Evolutionary conservation across 495 filamentous ascomycete genomes (phyloP).

Genomic region (Podospora didyma): DNA sequence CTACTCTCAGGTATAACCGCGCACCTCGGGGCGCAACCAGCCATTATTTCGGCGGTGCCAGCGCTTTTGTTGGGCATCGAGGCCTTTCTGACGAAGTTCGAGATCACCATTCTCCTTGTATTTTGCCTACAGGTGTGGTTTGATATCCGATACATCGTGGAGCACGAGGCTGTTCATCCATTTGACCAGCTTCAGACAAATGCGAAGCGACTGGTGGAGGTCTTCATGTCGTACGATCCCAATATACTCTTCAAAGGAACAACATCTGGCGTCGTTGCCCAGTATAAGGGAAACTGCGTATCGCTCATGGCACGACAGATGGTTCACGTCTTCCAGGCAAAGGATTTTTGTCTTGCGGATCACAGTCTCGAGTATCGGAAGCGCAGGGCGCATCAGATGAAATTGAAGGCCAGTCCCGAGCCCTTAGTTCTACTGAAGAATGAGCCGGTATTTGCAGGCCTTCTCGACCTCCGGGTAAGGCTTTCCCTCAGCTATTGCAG

Average conservation of each 20-base stretch:
- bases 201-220: not conserved
- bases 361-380: not conserved
- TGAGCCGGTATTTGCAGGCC: slow-evolving; percentile 23
- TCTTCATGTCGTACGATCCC: not conserved
- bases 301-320: too few species aligned
- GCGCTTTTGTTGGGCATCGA: not conserved
- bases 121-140: slow-evolving; percentile 25
- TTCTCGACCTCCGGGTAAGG: slow-evolving; percentile 24
- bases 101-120: slow-evolving; percentile 15
- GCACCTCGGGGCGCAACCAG: too few species aligned
- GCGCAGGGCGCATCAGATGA: not conserved
- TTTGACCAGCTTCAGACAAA: slow-evolving; percentile 14
- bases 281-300: not conserved
- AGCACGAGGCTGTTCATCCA: slow-evolving; percentile 13
- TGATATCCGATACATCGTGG: slow-evolving; percentile 29
- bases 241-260: not conserved
- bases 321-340: too few species aligned
- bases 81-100: not conserved
- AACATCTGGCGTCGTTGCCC: too few species aligned
- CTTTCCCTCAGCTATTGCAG: slow-evolving; percentile 24
- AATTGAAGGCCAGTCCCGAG: slow-evolving; percentile 8
- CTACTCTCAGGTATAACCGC: too few species aligned
- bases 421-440: slow-evolving; percentile 17
- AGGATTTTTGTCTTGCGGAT: not conserved
- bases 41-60: not conserved